Conservation (phyloP, 768 basidiomycete species). For the Dictyophora rubrovolvata region DNA sequence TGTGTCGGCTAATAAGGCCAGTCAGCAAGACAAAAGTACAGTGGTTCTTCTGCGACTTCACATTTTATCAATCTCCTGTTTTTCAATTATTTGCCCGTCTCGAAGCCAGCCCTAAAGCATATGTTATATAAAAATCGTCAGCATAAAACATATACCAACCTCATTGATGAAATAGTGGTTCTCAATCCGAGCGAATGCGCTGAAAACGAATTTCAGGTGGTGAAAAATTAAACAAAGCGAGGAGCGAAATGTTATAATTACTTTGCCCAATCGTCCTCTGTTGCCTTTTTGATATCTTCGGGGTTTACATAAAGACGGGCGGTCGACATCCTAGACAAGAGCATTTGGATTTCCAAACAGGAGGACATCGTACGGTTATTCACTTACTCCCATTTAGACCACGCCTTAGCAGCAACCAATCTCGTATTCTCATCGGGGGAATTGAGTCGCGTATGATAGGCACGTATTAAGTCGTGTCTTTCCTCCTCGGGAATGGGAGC, state of each 20-base stretch:
- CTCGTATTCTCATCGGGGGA: constrained; percentile 58
- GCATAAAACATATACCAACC: constrained; percentile 25
- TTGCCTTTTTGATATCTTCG: constrained; percentile 55
- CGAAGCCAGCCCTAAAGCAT: constrained; percentile 68
- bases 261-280: constrained; percentile 69
- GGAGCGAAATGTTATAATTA: constrained; percentile 23
- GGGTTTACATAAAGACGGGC: constrained; percentile 65
- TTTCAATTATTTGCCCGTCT: constrained; percentile 77
- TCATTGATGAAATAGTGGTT: constrained; percentile 86
- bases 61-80: constrained; percentile 85
- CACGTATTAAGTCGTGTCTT: constrained; percentile 68
- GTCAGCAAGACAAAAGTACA: constrained; percentile 7
- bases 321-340: constrained; percentile 60
- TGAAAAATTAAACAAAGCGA: neutral
- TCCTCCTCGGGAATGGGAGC: constrained; percentile 73
- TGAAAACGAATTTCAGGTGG: constrained; percentile 21
- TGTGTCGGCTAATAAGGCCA: constrained; percentile 56
- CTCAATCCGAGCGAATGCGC: constrained; percentile 81
- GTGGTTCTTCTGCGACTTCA: constrained; percentile 20
- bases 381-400: constrained; percentile 86
- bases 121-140: neutral
- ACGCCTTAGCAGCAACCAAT: constrained; percentile 66
- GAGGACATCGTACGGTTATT: neutral
- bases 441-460: constrained; percentile 75
- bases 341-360: neutral